Base-by-base conservation (phyloP, 768 basidiomycete species). In the Rhizopogon rudus region DNA sequence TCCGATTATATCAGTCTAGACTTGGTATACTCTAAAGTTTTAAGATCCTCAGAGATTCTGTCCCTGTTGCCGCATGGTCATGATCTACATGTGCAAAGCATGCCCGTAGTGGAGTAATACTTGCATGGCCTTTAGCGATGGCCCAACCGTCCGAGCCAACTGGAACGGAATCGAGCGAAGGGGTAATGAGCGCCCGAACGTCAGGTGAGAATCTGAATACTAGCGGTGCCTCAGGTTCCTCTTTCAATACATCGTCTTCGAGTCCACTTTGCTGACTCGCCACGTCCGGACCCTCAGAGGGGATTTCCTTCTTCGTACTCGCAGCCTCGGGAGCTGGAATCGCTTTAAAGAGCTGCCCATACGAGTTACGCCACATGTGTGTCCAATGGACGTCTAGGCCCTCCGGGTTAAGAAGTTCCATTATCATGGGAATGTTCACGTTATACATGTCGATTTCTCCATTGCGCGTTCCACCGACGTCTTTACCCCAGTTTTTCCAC, bases 131-230 rank as follows among this genome's bases (percentile, higher is more conserved):
- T 55, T 83, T 76, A 55, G 76, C 73, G 33, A 94, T 73, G 14
- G 89, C 91, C 88, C 89, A 92, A 0, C 81, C 83, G 68, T 97
- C 93, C 9, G 88, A 84, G 3, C 91, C 93, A 53, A 80, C 73
- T 1, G 91, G 89, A n/a, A 93, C 71, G 16, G 67, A 66, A 3
- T 81, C 77, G 44, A 76, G 57, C 13, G 77, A 67, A 2, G 91
- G 91, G 43, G 74, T 76, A 43, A 95, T 77, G 13, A 95, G 73
- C 10, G 74, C 76, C n/a, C 71, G 71, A 76, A 94, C 81, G 48
- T 90, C 84, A 12, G 84, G 84, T 70, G 86, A 64, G 74, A 83
- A 97, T 68, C 83, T 84, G 77, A 95, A 97, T 25, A 77, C 66
- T 41, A 95, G 75, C 44, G 69, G 65, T 29, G 64, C 66, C 25